phyloP scores from a whole-genome alignment of 2,329 filamentous ascomycete genomes.

The Paraphoma chrysanthemicola region DNA sequence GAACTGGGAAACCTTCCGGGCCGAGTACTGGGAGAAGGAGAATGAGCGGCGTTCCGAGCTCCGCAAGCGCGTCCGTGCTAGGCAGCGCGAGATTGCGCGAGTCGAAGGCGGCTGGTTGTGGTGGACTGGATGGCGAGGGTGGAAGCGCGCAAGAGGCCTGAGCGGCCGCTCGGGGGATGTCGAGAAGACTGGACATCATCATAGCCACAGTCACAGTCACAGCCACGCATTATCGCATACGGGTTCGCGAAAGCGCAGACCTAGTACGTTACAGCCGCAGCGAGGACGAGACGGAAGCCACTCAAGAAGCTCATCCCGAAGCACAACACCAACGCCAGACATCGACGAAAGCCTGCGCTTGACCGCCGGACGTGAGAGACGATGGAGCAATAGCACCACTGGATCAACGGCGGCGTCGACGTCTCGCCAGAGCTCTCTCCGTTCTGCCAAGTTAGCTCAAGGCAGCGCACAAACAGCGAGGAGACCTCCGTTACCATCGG shows the following conservation, averaged over 20 bases:
- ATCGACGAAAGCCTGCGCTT: conserved; percentile 35
- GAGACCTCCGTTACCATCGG: conserved; percentile 24
- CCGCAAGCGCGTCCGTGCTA: conserved; percentile 71
- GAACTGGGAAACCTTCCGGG: conserved; percentile 94
- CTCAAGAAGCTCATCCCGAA: conserved; percentile 43
- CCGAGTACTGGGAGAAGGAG: conserved; percentile 96
- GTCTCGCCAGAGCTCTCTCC: conserved; percentile 19
- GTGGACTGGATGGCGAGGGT: conserved; percentile 79
- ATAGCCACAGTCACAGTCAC: conserved; percentile 14
- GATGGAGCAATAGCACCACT: conserved; percentile 45
- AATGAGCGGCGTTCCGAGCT: conserved; percentile 85
- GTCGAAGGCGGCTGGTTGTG: conserved; percentile 78
- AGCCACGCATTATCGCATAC: conserved; percentile 23
- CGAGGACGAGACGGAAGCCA: conserved; percentile 35
- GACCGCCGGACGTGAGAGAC: conserved; percentile 28
- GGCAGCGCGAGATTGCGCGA: conserved; percentile 72
- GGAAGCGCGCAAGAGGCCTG: conserved; percentile 47
- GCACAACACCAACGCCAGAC: conserved; percentile 41
- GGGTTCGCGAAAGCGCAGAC: conserved; percentile 32
- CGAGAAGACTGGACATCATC: conserved; percentile 36
- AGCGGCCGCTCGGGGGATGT: conserved; percentile 32
- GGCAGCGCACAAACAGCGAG: conserved; percentile 37
- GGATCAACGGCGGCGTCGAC: conserved; percentile 29
- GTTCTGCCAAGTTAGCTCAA: conserved; percentile 28
- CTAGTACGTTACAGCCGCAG: conserved; percentile 28